Percentiles rank a stretch among this genome's conserved stretches.
Evolutionary conservation across 2,329 filamentous ascomycete species (phyloP).

Genomic region (Apiospora hydei): DNA sequence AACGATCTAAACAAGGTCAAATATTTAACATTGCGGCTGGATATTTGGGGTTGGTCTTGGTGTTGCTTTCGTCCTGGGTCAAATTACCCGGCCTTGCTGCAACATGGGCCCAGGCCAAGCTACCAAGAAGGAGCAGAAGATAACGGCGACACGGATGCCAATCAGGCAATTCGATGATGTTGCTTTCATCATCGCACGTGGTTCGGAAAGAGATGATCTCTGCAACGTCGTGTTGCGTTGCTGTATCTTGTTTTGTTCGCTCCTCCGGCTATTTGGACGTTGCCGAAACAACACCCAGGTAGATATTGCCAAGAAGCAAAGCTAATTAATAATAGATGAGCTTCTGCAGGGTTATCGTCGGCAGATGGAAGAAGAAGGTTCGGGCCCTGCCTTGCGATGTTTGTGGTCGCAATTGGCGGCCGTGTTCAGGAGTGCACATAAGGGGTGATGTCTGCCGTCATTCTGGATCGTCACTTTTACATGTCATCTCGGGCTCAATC

Average conservation of each 20-base stretch:
- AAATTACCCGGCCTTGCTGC: slow-evolving; percentile 1
- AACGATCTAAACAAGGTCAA: neutral
- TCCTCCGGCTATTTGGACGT: slow-evolving; percentile 11
- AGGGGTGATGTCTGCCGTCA: neutral
- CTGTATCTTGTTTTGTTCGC: neutral
- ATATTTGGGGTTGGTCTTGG: neutral
- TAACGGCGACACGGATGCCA: neutral
- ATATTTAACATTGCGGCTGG: neutral
- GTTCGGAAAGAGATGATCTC: neutral
- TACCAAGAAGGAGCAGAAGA: neutral
- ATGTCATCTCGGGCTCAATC: neutral
- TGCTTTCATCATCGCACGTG: neutral
- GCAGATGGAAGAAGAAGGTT: slow-evolving; percentile 4
- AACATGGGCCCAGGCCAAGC: neutral
- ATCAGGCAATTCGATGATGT: neutral
- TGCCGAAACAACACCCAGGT: neutral
- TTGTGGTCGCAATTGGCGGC: neutral
- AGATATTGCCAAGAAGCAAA: slow-evolving; percentile 2
- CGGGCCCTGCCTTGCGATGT: neutral
- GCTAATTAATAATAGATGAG: slow-evolving; percentile 1
- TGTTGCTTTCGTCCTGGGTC: neutral
- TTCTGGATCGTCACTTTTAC: neutral
- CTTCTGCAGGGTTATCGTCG: neutral
- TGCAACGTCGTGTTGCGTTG: neutral
- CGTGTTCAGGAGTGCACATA: neutral